Evolutionary conservation across 2,329 filamentous ascomycete genomes (phyloP), one percentile per base, ranked within the genome.

Genomic region (Sporothrix globosa): DNA sequence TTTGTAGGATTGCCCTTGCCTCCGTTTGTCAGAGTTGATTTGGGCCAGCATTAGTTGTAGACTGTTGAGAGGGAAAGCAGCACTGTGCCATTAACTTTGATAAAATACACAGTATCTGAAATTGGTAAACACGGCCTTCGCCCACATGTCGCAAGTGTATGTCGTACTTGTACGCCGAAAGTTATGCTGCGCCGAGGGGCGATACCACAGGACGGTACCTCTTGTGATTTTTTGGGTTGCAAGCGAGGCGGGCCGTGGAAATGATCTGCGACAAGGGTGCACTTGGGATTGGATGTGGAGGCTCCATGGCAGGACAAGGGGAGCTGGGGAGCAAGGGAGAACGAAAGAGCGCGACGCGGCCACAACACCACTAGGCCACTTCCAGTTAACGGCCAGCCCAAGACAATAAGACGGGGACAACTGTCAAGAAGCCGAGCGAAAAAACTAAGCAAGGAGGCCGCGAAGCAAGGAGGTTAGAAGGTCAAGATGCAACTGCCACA

Each of bases 211-310:
- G n/a, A n/a, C n/a, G n/a, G n/a, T n/a, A n/a, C n/a, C n/a, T n/a
- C 30, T 30, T 30, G 27, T 30, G 27, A 34, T 6, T 34, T 34
- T 34, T 34, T 10, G 63, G 30, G 66, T 68, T 48, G 66, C 66
- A 70, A 67, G 69, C 69, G 54, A 70, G 54, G 63, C 65, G 65
- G 69, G 65, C 65, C 69, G 69, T 39, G 48, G 39, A 50, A 34
- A 65, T 68, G 69, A 71, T 71, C 66, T 67, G 41, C 69, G 66
- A 30, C 56, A 66, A 65, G 69, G 69, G 61, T 70, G 34, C 41
- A 10, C 44, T 41, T 53, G 60, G 63, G 65, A 70, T 68, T 68
- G 69, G 69, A n/a, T 27, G 41, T 11, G 34, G 56, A 61, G 56
- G 44, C 61, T 66, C 61, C 34, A 54, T 46, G 34, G 14, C 13